Conservation (phyloP, 2,329 filamentous ascomycete species). For the Endothia cerciana region DNA sequence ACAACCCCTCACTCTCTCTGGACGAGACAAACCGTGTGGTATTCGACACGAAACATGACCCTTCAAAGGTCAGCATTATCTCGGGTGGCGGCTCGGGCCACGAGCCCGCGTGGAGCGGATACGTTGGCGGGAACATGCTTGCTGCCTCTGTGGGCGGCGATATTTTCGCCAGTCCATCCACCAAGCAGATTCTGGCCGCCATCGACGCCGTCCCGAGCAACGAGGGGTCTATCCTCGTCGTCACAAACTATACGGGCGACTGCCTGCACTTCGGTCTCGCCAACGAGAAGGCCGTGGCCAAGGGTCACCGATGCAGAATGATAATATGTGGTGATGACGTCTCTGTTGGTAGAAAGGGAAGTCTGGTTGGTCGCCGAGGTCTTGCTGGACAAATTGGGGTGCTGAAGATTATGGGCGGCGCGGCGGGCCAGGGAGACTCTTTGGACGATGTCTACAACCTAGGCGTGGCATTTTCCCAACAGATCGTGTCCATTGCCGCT, state of each 20-base stretch:
- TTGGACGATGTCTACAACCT: conserved; percentile 56
- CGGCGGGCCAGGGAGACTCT: conserved; percentile 49
- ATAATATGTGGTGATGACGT: conserved; percentile 69
- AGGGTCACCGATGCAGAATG: conserved; percentile 57
- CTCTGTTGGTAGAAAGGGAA: conserved; percentile 61
- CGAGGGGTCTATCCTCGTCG: conserved; percentile 61
- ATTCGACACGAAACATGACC: conserved; percentile 50
- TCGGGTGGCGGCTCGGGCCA: conserved; percentile 61
- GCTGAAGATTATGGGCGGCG: conserved; percentile 60
- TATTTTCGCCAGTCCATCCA: conserved; percentile 66
- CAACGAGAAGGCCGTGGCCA: conserved; percentile 59
- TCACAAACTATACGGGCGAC: conserved; percentile 69
- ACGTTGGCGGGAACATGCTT: conserved; percentile 65
- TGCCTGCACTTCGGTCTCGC: conserved; percentile 65
- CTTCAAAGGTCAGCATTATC: conserved; percentile 53
- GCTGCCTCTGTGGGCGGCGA: conserved; percentile 64
- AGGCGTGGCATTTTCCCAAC: conserved; percentile 52
- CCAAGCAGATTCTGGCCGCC: conserved; percentile 64
- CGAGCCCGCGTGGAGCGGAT: conserved; percentile 67
- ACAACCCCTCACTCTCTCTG: conserved; percentile 52
- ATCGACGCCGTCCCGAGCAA: conserved; percentile 59
- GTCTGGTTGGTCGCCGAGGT: conserved; percentile 63
- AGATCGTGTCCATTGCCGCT: conserved; percentile 61
- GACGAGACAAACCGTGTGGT: conserved; percentile 57
- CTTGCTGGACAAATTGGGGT: conserved; percentile 65